Percentiles rank a stretch among this genome's conserved stretches.
Conservation (phyloP, 371 early-diverging fungal species). For the Actinomortierella wolfii region DNA sequence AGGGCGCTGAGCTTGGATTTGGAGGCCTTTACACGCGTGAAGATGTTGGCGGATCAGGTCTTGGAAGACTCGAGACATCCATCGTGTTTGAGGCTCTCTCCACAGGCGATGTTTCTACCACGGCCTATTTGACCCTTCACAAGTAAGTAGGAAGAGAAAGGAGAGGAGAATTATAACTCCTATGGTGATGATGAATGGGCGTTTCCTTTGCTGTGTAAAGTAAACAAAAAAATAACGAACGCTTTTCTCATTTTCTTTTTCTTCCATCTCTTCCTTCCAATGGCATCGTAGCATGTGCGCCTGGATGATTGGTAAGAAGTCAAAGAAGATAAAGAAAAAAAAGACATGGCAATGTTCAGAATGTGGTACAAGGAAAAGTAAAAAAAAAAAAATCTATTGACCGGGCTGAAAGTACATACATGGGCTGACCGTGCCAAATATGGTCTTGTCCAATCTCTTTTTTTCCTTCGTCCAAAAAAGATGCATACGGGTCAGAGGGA, state of each 20-base stretch:
- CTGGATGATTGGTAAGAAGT: constrained; percentile 52
- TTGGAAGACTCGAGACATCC: constrained; percentile 47
- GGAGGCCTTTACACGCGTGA: constrained; percentile 47
- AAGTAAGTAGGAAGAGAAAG: constrained; percentile 38
- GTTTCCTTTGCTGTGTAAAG: not conserved
- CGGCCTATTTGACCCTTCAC: constrained; percentile 58
- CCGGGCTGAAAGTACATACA: too few species aligned
- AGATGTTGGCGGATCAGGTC: constrained; percentile 42
- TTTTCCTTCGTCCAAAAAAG: constrained; percentile 21
- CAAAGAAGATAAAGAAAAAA: too few species aligned
- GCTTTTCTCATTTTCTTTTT: not conserved
- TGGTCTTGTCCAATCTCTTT: too few species aligned
- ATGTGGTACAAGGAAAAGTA: too few species aligned
- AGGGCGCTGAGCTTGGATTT: constrained; percentile 56
- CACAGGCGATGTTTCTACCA: constrained; percentile 54
- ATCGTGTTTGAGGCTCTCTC: constrained; percentile 54
- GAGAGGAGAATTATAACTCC: not conserved
- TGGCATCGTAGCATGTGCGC: constrained; percentile 47
- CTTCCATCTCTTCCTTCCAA: not conserved
- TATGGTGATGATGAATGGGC: not conserved
- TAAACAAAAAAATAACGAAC: too few species aligned
- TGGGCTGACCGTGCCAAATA: too few species aligned
- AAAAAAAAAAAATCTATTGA: too few species aligned
- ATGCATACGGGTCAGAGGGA: constrained; percentile 49
- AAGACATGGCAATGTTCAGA: too few species aligned